Percentiles rank a stretch among this genome's conserved stretches.
Evolutionary conservation across 2,329 filamentous ascomycete genomes (phyloP).

Genomic region (Claviceps lovelessii): DNA sequence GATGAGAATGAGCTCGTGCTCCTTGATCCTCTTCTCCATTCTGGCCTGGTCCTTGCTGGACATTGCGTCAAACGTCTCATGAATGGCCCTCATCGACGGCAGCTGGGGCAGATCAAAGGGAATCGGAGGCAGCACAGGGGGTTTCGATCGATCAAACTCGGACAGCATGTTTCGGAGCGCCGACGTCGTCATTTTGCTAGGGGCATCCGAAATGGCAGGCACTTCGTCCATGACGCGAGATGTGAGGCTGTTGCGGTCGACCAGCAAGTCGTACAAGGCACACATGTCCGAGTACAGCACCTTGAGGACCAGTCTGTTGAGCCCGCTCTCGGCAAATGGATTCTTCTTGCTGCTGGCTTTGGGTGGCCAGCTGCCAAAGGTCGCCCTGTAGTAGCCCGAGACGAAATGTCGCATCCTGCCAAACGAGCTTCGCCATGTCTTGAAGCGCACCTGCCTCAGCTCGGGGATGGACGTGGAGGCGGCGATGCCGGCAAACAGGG

Average conservation of each 20-base stretch:
- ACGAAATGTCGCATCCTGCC: slow-evolving; percentile 60
- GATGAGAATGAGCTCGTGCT: slow-evolving; percentile 62
- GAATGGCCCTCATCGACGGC: slow-evolving; percentile 52
- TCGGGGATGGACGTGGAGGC: slow-evolving; percentile 67
- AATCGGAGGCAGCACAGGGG: slow-evolving; percentile 79
- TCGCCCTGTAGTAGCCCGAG: slow-evolving; percentile 48
- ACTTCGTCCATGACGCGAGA: slow-evolving; percentile 61
- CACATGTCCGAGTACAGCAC: slow-evolving; percentile 78
- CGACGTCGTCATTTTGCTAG: slow-evolving; percentile 46
- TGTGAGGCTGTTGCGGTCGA: slow-evolving; percentile 65
- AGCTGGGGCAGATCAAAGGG: slow-evolving; percentile 77
- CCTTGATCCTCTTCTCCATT: slow-evolving; percentile 57
- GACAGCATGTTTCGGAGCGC: slow-evolving; percentile 67
- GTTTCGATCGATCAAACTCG: slow-evolving; percentile 79
- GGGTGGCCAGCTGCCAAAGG: slow-evolving; percentile 66
- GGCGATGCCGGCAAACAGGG: slow-evolving; percentile 75
- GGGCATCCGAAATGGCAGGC: slow-evolving; percentile 38
- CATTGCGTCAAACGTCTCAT: slow-evolving; percentile 48
- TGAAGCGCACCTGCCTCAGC: slow-evolving; percentile 67
- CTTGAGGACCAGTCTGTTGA: slow-evolving; percentile 71
- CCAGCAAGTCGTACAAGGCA: slow-evolving; percentile 74
- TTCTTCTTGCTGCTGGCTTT: slow-evolving; percentile 90
- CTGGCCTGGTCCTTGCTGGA: slow-evolving; percentile 62
- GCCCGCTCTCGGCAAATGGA: slow-evolving; percentile 66
- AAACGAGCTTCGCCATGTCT: slow-evolving; percentile 67